These are phyloP conservation scores for Nothophaeocryptopus gaeumannii DNA, from an alignment of 2,329 filamentous ascomycete genomes.

Conservation along the genomic window DNA sequence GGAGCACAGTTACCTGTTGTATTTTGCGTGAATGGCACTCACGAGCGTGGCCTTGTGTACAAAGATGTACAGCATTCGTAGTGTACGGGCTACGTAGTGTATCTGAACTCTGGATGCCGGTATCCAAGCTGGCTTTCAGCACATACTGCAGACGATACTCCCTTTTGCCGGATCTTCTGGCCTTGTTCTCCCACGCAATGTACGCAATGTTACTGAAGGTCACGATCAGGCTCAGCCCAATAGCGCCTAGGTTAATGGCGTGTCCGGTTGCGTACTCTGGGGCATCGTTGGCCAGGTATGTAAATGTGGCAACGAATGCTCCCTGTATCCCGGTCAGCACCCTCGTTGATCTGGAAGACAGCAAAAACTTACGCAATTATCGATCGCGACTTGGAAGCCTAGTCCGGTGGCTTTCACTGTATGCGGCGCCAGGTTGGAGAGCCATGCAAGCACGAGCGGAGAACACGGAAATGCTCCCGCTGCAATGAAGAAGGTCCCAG, in stretches of 20 bases:
- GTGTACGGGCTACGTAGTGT: slow-evolving; percentile 24
- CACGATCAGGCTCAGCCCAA: slow-evolving; percentile 37
- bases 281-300: slow-evolving; percentile 44
- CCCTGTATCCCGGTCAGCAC: slow-evolving; percentile 13
- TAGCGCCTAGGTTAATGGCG: slow-evolving; percentile 42
- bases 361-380: slow-evolving; percentile 34
- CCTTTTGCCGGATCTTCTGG: slow-evolving; percentile 39
- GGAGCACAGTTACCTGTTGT: too few relatives aligned
- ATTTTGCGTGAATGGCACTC: too few relatives aligned
- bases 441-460: slow-evolving; percentile 38
- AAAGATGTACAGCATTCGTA: too few relatives aligned
- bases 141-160: slow-evolving; percentile 36
- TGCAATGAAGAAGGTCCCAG: slow-evolving; percentile 41
- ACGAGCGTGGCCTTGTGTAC: too few relatives aligned
- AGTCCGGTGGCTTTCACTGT: slow-evolving; percentile 45
- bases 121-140: slow-evolving; percentile 38
- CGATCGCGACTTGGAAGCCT: slow-evolving; percentile 42
- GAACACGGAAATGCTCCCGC: slow-evolving; percentile 34
- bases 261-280: slow-evolving; percentile 42
- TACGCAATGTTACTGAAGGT: slow-evolving; percentile 39
- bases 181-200: slow-evolving; percentile 42
- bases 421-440: slow-evolving; percentile 44
- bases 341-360: too few relatives aligned
- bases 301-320: slow-evolving; percentile 47
- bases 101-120: slow-evolving; percentile 43